Percentiles rank a stretch among this genome's conserved stretches.
phyloP scores from a whole-genome alignment of 345 rosid species.

The Eutrema heterophyllum region DNA sequence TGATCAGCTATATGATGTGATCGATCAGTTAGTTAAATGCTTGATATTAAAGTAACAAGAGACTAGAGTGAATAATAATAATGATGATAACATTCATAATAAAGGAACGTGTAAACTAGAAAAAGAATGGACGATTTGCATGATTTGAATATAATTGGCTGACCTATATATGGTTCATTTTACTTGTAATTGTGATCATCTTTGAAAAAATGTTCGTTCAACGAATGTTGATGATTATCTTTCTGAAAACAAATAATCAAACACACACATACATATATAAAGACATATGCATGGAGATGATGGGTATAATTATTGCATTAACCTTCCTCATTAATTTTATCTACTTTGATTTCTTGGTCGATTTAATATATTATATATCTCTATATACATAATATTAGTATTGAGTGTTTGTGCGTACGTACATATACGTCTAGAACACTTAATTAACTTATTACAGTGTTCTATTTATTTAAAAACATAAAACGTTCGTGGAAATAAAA shows the following conservation, averaged over 20 bases:
- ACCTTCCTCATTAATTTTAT: conserved; percentile 8
- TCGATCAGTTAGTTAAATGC: neutral
- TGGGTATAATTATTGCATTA: conserved; percentile 26
- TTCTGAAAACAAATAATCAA: conserved; percentile 1
- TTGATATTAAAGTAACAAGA: conserved; percentile 2
- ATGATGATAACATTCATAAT: neutral
- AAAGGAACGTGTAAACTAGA: conserved; percentile 1
- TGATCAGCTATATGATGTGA: neutral
- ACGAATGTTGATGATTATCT: neutral
- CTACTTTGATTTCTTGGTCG: neutral
- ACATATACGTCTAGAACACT: neutral
- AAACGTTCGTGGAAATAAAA: neutral
- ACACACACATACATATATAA: conserved; percentile 14
- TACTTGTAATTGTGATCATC: neutral
- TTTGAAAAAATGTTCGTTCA: neutral
- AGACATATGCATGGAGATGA: conserved; percentile 29
- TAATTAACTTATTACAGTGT: neutral
- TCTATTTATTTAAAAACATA: neutral
- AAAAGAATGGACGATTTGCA: neutral
- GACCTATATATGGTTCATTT: neutral
- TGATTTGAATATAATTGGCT: conserved; percentile 23
- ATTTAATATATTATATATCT: neutral
- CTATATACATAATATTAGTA: neutral
- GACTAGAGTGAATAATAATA: neutral
- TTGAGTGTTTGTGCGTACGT: neutral